Base-by-base conservation (phyloP, 2,329 filamentous ascomycete species). In the Ceratocystis albifundus region DNA sequence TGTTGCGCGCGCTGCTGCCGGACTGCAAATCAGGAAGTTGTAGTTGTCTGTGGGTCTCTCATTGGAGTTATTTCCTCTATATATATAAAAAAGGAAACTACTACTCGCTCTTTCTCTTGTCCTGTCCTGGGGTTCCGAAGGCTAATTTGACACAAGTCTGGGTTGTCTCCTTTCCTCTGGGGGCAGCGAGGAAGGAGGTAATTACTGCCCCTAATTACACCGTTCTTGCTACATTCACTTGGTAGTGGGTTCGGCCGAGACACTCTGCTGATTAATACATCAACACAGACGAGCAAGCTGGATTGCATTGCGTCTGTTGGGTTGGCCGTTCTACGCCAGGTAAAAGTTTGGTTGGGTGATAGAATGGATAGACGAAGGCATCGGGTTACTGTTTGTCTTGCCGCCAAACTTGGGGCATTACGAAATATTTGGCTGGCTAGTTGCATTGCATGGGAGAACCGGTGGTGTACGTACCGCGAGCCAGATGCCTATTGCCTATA, bases 221-320 rank as follows among this genome's bases (percentile, higher is more conserved):
- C 7, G 30, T 36, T 59, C 30, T 59, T 59, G 30, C 55, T n/a
- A 12, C 55, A 59, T 59, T 59, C 55, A n/a, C 55, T 59, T 15
- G 55, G 12, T 28, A 4, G 5, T 30, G 30, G 6, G 28, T 28
- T 36, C 55, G 55, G 55, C 55, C 55, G 55, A 59, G 55, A 59
- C 28, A 59, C n/a, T 32, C 6, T 25, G 55, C 48, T 28, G 20
- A 53, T 28, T 36, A 59, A 32, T 15, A 41, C 10, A 15, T 41
- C 36, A 41, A 41, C 36, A 41, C 10, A 41, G 12, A 32, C 36
- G 28, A 59, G 53, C n/a, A 22, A 12, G 48, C 48, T 6, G 17
- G 48, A 53, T 10, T 22, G 48, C 48, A 41, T 41, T 41, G 30
- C 6, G 30, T 32, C 30, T 41, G 36, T 4, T 15, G 15, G 36